phyloP scores from a whole-genome alignment of 2,329 filamentous ascomycete genomes.

The Pseudogymnoascus sp. region DNA sequence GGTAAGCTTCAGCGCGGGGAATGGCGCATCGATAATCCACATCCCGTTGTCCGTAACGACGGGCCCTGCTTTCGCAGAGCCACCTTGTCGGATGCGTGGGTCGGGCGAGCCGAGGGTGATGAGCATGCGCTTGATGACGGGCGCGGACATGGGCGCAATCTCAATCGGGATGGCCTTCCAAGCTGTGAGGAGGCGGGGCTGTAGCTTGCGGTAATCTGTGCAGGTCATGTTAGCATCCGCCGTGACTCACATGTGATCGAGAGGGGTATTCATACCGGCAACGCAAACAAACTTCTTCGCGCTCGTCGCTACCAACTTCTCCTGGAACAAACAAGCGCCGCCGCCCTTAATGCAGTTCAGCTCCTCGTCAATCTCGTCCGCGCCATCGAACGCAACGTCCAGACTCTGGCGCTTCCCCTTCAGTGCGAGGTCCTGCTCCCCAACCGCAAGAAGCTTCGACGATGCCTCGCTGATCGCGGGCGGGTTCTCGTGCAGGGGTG shows the following conservation, averaged over 20 bases:
- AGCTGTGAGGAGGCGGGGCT: constrained; percentile 59
- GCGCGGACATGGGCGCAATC: constrained; percentile 75
- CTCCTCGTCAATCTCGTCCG: constrained; percentile 90
- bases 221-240: constrained; percentile 3
- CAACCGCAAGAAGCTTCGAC: constrained; percentile 59
- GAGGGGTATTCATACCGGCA: constrained; percentile 48
- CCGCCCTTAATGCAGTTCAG: constrained; percentile 97
- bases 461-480: constrained; percentile 35
- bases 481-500: constrained; percentile 21
- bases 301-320: constrained; percentile 85
- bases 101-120: constrained; percentile 61
- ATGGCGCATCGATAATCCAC: constrained; percentile 88
- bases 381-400: constrained; percentile 91
- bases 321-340: constrained; percentile 94
- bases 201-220: constrained; percentile 85
- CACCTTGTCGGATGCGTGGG: constrained; percentile 63
- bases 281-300: constrained; percentile 83
- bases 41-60: constrained; percentile 79
- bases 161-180: constrained; percentile 92
- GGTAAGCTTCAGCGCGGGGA: constrained; percentile 60
- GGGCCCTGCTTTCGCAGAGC: constrained; percentile 71
- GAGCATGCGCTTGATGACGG: constrained; percentile 66
- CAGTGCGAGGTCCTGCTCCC: constrained; percentile 25
- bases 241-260: not conserved
- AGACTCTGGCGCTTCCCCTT: constrained; percentile 43